Evolutionary conservation across 164 flowering plant species (phyloP).

Genomic region (Dillenia suffruticosa): DNA sequence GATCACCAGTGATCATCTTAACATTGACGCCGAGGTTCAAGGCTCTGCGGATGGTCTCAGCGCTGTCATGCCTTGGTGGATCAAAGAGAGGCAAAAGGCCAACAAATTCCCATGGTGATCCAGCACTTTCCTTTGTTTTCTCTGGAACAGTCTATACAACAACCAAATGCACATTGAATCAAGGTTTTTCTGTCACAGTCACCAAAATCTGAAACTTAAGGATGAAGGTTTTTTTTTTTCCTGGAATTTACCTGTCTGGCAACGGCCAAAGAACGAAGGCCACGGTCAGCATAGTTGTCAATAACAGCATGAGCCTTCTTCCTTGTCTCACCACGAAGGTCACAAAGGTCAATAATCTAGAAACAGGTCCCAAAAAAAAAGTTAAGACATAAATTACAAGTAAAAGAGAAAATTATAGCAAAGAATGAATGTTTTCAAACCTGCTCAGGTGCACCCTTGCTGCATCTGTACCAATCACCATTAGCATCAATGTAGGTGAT

Average conservation of each 20-base stretch:
- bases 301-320: constrained; percentile 49
- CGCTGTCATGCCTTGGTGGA: constrained; percentile 92
- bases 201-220: no score
- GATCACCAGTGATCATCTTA: constrained; percentile 96
- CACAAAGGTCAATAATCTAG: constrained; percentile 76
- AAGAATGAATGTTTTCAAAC: constrained; percentile 16
- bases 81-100: constrained; percentile 88
- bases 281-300: constrained; percentile 60
- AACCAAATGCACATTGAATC: background rate
- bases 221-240: no score
- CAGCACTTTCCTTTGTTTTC: constrained; percentile 74
- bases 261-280: constrained; percentile 78
- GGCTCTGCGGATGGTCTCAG: constrained; percentile 90
- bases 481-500: constrained; percentile 57
- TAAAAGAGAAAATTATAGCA: background rate
- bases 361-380: background rate
- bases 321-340: constrained; percentile 41
- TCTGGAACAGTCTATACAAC: constrained; percentile 50
- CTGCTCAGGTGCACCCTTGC: constrained; percentile 95
- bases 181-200: background rate
- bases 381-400: background rate
- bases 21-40: constrained; percentile 86
- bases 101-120: constrained; percentile 82
- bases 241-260: constrained; percentile 44
- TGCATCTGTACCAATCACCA: constrained; percentile 63